These are phyloP conservation scores for Trichosporon faecale DNA, from an alignment of 1,284 basidiomycete species.

Conservation along the genomic window DNA sequence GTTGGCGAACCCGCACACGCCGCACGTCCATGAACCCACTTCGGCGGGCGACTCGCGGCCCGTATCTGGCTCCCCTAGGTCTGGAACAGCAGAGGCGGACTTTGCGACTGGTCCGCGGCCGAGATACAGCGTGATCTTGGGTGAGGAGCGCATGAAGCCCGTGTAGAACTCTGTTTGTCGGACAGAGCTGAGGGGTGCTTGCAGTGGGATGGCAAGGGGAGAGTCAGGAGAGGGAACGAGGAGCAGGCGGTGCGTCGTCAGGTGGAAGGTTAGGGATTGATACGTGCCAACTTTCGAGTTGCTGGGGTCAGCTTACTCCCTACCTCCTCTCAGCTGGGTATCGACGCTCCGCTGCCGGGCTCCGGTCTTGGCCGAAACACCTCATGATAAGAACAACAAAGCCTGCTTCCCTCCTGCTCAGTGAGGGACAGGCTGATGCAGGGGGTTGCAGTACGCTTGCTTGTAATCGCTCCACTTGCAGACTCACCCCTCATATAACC, in stretches of 20 bases:
- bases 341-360: constrained; percentile 70
- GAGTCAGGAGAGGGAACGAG: constrained; percentile 38
- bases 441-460: too few species aligned
- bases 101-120: constrained; percentile 26
- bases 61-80: neutral
- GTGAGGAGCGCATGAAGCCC: constrained; percentile 82
- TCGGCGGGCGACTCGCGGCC: neutral
- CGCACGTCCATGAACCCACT: constrained; percentile 65
- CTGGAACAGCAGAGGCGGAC: neutral
- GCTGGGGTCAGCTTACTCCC: constrained; percentile 60
- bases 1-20: constrained; percentile 79
- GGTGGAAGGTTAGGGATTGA: constrained; percentile 67
- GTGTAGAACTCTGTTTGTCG: constrained; percentile 83
- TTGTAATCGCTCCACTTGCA: too few species aligned
- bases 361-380: too few species aligned
- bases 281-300: constrained; percentile 66
- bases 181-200: constrained; percentile 61
- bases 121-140: constrained; percentile 82
- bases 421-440: too few species aligned
- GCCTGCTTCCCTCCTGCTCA: too few species aligned
- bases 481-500: constrained; percentile 83
- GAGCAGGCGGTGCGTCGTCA: constrained; percentile 72
- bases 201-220: constrained; percentile 57
- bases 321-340: constrained; percentile 69
- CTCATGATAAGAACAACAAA: too few species aligned